Conservation (phyloP, 2,329 filamentous ascomycete species). For the Blastomyces percursus region DNA sequence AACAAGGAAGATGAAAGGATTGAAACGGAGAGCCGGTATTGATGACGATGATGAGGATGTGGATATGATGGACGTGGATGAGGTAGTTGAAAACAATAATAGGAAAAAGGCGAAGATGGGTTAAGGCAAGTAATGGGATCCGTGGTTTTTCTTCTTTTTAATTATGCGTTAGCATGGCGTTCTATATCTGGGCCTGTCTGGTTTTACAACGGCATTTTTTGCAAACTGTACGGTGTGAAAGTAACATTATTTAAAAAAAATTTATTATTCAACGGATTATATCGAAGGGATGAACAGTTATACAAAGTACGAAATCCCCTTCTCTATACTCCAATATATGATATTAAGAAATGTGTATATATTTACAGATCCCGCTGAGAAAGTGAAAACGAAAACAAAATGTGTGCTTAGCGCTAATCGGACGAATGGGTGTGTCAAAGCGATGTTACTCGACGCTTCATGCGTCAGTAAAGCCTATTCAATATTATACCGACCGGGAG, state of each 20-base stretch:
- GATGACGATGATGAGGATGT: conserved; percentile 43
- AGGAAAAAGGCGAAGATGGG: conserved; percentile 20
- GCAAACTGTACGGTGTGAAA: not conserved
- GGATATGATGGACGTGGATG: conserved; percentile 39
- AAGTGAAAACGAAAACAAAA: not conserved
- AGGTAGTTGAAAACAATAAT: conserved; percentile 27
- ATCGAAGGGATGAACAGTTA: not conserved
- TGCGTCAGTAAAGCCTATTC: not conserved
- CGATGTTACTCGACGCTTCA: not conserved
- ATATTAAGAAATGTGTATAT: not conserved
- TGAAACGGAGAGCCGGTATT: conserved; percentile 68
- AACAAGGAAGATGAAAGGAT: conserved; percentile 97
- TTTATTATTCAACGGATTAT: not conserved
- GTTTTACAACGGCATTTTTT: not conserved
- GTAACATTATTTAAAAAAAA: not conserved
- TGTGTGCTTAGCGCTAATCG: not conserved
- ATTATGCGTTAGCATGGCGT: conserved; percentile 11
- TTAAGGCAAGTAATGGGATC: not conserved
- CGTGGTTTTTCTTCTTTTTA: not conserved
- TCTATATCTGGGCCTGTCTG: conserved; percentile 4
- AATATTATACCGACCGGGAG: not conserved
- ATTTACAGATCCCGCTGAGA: not conserved
- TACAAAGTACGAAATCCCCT: not conserved
- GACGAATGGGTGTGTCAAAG: not conserved
- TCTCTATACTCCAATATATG: not conserved